Evolutionary conservation across 2,329 filamentous ascomycete species (phyloP).

Genomic region (Xylaria multiplex): DNA sequence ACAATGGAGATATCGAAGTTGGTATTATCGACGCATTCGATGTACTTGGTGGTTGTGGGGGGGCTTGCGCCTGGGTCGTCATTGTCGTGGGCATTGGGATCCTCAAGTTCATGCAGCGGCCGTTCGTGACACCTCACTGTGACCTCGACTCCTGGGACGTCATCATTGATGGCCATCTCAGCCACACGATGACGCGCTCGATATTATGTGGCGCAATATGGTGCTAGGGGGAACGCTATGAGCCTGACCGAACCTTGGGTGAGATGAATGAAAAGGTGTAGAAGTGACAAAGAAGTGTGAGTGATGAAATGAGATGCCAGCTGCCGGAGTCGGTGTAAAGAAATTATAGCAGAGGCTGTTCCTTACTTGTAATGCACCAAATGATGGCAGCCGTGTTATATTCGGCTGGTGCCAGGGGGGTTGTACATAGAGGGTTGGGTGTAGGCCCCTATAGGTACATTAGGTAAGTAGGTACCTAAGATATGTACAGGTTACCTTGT

Average conservation of each 20-base stretch:
- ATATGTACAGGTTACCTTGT: too few relatives aligned
- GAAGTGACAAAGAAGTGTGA: not conserved
- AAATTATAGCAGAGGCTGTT: not conserved
- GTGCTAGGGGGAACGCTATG: not conserved
- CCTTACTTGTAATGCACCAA: too few relatives aligned
- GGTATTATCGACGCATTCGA: conserved; percentile 46
- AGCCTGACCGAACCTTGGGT: not conserved
- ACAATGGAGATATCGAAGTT: conserved; percentile 42
- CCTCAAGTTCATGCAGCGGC: conserved; percentile 42
- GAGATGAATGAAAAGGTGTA: not conserved
- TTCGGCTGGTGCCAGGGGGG: too few relatives aligned
- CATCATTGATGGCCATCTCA: conserved; percentile 44
- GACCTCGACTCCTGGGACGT: conserved; percentile 43
- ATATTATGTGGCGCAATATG: not conserved
- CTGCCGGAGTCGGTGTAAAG: too few relatives aligned
- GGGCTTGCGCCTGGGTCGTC: not conserved
- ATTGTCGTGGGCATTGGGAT: conserved; percentile 37
- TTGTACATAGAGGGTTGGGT: too few relatives aligned
- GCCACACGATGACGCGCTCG: not conserved
- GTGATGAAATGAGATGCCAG: not conserved
- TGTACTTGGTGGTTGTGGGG: conserved; percentile 43
- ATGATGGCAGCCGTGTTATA: too few relatives aligned
- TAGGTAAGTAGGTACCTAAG: too few relatives aligned
- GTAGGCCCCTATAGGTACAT: too few relatives aligned
- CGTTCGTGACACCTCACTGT: conserved; percentile 38